A percentile compares a stretch with the other conserved stretches of the same genome.
Evolutionary conservation across 108 stramenopile genomes (phyloP).

Genomic region (Cylindrotheca fusiformis): DNA sequence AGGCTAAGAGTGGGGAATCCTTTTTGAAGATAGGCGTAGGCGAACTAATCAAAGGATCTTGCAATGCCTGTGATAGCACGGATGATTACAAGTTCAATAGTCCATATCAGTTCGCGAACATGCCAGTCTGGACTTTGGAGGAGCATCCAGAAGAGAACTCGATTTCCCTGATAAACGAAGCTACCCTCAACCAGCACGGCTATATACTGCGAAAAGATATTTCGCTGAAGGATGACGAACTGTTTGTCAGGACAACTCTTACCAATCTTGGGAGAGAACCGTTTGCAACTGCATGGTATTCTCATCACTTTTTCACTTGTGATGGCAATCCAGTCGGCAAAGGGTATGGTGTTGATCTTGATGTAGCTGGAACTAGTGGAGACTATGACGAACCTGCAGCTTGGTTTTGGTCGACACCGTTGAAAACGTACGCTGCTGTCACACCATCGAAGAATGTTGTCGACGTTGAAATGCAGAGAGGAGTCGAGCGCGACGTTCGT

Average conservation of each 20-base stretch:
- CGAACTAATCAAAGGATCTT: constrained; percentile 68
- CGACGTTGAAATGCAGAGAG: constrained; percentile 42
- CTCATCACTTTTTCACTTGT: constrained; percentile 80
- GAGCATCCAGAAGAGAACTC: constrained; percentile 24
- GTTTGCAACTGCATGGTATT: constrained; percentile 82
- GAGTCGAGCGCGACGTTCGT: constrained; percentile 53
- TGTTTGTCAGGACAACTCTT: constrained; percentile 59
- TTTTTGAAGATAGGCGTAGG: constrained; percentile 64
- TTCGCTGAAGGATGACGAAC: constrained; percentile 39
- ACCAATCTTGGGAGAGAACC: constrained; percentile 67
- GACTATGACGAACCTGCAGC: constrained; percentile 70
- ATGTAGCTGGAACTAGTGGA: constrained; percentile 38
- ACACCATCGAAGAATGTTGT: constrained; percentile 37
- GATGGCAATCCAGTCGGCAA: constrained; percentile 61
- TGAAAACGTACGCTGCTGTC: constrained; percentile 52
- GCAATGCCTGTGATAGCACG: constrained; percentile 57
- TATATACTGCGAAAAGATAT: constrained; percentile 60
- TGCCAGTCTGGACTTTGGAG: constrained; percentile 52
- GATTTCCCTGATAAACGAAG: constrained; percentile 54
- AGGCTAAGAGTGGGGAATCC: constrained; percentile 67
- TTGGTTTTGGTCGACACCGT: constrained; percentile 61
- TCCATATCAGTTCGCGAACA: constrained; percentile 61
- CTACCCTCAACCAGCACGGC: constrained; percentile 44
- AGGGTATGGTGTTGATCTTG: constrained; percentile 59
- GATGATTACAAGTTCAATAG: constrained; percentile 79